Conservation (phyloP, 1,139 yeast species). For the Hanseniaspora uvarum region DNA sequence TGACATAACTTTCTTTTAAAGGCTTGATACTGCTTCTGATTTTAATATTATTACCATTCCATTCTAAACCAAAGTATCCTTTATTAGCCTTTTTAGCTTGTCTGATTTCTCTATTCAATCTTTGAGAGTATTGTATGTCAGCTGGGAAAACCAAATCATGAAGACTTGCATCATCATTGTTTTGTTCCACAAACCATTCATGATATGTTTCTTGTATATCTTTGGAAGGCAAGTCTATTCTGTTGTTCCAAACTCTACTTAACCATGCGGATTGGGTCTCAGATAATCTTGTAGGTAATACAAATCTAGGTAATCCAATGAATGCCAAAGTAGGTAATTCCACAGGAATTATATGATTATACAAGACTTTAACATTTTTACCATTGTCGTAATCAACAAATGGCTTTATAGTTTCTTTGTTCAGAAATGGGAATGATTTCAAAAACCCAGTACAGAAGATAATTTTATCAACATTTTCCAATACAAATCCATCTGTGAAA, state of each 20-base stretch:
- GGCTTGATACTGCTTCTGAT: slow-evolving; percentile 33
- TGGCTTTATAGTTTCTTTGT: slow-evolving; percentile 21
- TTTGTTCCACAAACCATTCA: slow-evolving; percentile 28
- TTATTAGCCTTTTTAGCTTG: slow-evolving; percentile 26
- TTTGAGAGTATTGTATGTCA: slow-evolving; percentile 40
- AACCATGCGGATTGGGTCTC: slow-evolving; percentile 49
- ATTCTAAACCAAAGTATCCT: slow-evolving; percentile 35
- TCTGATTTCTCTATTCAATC: slow-evolving; percentile 35
- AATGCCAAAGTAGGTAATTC: slow-evolving; percentile 47
- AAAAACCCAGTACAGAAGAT: slow-evolving; percentile 55
- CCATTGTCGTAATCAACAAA: slow-evolving; percentile 36
- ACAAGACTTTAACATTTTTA: slow-evolving; percentile 39
- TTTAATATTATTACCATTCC: slow-evolving; percentile 34
- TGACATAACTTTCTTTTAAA: slow-evolving; percentile 35
- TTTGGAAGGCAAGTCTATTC: slow-evolving; percentile 39
- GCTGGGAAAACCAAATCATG: slow-evolving; percentile 41
- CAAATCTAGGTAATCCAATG: slow-evolving; percentile 42
- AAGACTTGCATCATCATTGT: slow-evolving; percentile 34
- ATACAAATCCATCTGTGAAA: slow-evolving; percentile 34
- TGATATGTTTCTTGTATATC: slow-evolving; percentile 37
- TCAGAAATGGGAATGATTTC: slow-evolving; percentile 39
- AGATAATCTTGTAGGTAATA: slow-evolving; percentile 46
- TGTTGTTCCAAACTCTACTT: slow-evolving; percentile 45
- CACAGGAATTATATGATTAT: slow-evolving; percentile 42
- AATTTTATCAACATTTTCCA: slow-evolving; percentile 38